These are phyloP conservation scores for Coemansia sp. DNA, from an alignment of 192 early-diverging fungal genomes.

Conservation along the genomic window DNA sequence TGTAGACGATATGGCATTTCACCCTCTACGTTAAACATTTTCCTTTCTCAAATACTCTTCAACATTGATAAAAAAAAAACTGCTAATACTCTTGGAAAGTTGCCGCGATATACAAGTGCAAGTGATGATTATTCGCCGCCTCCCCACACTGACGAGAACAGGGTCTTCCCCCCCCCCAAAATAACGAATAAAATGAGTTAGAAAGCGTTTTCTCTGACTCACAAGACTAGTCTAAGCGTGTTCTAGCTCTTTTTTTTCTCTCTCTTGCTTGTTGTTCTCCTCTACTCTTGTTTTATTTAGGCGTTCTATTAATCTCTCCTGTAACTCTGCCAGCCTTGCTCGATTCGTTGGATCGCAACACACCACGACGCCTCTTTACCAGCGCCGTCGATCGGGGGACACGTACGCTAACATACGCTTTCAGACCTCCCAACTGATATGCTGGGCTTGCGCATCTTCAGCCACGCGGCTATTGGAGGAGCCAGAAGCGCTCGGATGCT, in stretches of 20 bases:
- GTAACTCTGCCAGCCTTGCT: not conserved
- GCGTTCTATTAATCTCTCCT: not conserved
- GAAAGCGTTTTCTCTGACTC: not conserved
- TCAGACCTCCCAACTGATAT: not conserved
- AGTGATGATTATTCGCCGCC: not conserved
- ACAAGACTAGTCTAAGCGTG: not conserved
- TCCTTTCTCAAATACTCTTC: not conserved
- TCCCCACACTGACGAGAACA: not conserved
- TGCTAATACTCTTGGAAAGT: not conserved
- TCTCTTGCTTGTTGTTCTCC: not conserved
- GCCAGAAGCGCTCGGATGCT: not conserved
- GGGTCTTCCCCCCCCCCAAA: constrained; percentile 1
- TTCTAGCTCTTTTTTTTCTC: not conserved
- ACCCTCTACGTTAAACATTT: not conserved
- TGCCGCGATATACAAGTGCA: too few species aligned
- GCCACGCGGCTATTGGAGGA: not conserved
- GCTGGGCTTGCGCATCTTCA: not conserved
- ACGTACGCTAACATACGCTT: not conserved
- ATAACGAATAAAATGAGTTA: not conserved
- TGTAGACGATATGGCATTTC: constrained; percentile 61
- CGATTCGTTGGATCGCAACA: not conserved
- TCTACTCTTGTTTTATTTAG: not conserved
- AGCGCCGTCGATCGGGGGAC: not conserved
- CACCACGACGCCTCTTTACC: not conserved
- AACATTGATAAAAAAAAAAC: not conserved